Conservation (phyloP, 805 yeast genomes). For the Metschnikowia baotianmanensis region DNA sequence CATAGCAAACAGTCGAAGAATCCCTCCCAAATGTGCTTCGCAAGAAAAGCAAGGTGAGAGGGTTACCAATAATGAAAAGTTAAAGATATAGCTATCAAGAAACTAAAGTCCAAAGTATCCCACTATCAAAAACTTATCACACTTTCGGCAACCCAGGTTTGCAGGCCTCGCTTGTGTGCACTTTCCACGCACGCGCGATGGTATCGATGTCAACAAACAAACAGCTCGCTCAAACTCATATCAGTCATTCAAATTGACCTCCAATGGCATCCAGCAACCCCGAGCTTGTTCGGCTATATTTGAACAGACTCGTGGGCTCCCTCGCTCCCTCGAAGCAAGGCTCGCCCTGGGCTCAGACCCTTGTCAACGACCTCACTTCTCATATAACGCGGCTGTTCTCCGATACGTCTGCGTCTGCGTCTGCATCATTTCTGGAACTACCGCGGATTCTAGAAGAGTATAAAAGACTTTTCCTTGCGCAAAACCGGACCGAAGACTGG, state of each 20-base stretch:
- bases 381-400: slow-evolving; percentile 7
- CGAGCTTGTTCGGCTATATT: slow-evolving; percentile 34
- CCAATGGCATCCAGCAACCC: slow-evolving; percentile 19
- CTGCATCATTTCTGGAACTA: slow-evolving; percentile 17
- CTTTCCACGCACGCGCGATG: slow-evolving; percentile 9
- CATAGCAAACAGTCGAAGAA: too few relatives aligned
- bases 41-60: too few relatives aligned
- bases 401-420: slow-evolving; percentile 8
- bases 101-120: too few relatives aligned
- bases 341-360: slow-evolving; percentile 30
- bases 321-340: slow-evolving; percentile 39
- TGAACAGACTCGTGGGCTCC: slow-evolving; percentile 34
- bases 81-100: too few relatives aligned
- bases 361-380: slow-evolving; percentile 28
- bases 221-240: neutral
- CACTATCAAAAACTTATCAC: too few relatives aligned
- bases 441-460: slow-evolving; percentile 22
- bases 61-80: too few relatives aligned
- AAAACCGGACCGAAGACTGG: slow-evolving; percentile 33
- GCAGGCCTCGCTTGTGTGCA: slow-evolving; percentile 8
- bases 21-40: too few relatives aligned
- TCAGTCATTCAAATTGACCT: neutral
- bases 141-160: too few relatives aligned
- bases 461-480: slow-evolving; percentile 26
- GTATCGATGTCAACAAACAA: slow-evolving; percentile 6